phyloP scores from a whole-genome alignment of 441 rosid genomes.

The Isatis lusitanica region DNA sequence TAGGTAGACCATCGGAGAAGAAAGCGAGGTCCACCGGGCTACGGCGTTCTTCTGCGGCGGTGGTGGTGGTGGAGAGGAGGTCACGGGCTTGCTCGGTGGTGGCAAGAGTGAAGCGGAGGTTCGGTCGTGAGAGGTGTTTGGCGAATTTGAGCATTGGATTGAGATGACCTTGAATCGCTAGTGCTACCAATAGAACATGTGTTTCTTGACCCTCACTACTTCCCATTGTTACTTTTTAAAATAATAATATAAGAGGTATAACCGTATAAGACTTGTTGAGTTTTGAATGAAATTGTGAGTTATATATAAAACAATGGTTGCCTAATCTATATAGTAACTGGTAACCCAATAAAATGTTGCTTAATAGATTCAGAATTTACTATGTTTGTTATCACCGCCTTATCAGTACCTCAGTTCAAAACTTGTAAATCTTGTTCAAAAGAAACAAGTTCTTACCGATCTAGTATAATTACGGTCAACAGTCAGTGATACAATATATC shows the following conservation, averaged over 20 bases:
- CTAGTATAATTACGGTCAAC: neutral
- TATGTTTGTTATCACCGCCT: neutral
- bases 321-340: neutral
- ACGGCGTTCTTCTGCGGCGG: neutral
- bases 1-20: slow-evolving; percentile 48
- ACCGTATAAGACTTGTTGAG: slow-evolving; percentile 8
- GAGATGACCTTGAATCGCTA: slow-evolving; percentile 48
- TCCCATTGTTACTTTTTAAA: neutral
- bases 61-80: slow-evolving; percentile 10
- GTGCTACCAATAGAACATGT: slow-evolving; percentile 45
- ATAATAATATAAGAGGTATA: neutral
- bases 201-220: slow-evolving; percentile 29
- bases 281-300: neutral
- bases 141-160: slow-evolving; percentile 54
- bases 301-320: slow-evolving; percentile 2
- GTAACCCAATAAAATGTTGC: neutral
- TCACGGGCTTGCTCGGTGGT: slow-evolving; percentile 43
- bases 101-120: slow-evolving; percentile 48
- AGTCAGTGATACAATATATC: neutral
- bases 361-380: neutral
- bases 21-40: slow-evolving; percentile 33
- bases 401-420: neutral
- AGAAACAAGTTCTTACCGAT: neutral
- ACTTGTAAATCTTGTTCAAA: neutral
- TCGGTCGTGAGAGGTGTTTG: slow-evolving; percentile 40